Conservation (phyloP, 176 grass and related monocot genomes). For the Hordeum marinum region DNA sequence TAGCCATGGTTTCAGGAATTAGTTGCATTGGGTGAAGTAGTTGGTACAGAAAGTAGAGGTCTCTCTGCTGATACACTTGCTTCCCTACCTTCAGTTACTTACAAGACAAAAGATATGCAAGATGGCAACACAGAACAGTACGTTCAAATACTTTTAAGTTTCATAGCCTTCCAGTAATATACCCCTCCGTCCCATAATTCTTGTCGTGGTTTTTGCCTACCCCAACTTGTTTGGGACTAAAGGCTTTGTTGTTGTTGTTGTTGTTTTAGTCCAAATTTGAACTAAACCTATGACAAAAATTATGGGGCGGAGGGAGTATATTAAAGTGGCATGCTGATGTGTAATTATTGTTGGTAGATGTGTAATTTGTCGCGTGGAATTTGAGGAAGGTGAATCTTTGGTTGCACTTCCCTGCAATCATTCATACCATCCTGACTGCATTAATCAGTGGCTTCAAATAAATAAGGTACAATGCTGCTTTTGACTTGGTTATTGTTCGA, state of each 20-base stretch:
- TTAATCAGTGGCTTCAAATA: constrained; percentile 98
- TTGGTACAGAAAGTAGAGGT: constrained; percentile 93
- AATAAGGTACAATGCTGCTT: constrained; percentile 69
- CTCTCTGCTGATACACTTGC: constrained; percentile 83
- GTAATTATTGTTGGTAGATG: constrained; percentile 54
- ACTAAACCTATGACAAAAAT: no score
- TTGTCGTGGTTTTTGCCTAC: no score
- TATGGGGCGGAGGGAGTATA: background rate
- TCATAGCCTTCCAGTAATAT: constrained; percentile 15
- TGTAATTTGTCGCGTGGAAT: constrained; percentile 92
- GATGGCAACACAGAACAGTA: constrained; percentile 91
- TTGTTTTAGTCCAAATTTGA: no score
- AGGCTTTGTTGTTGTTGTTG: no score
- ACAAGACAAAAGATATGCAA: constrained; percentile 73
- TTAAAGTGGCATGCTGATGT: constrained; percentile 10
- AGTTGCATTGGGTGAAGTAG: constrained; percentile 87
- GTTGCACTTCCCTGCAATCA: constrained; percentile 88
- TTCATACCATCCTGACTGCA: constrained; percentile 79
- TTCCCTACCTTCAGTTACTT: constrained; percentile 83
- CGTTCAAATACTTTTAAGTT: constrained; percentile 36
- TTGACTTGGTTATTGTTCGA: background rate
- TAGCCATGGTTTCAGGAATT: constrained; percentile 62
- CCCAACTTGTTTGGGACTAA: no score
- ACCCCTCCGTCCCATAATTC: no score
- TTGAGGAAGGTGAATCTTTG: constrained; percentile 90